These are phyloP conservation scores for Camellia sinensis DNA, from an alignment of 148 eudicot genomes.

Conservation along the genomic window DNA sequence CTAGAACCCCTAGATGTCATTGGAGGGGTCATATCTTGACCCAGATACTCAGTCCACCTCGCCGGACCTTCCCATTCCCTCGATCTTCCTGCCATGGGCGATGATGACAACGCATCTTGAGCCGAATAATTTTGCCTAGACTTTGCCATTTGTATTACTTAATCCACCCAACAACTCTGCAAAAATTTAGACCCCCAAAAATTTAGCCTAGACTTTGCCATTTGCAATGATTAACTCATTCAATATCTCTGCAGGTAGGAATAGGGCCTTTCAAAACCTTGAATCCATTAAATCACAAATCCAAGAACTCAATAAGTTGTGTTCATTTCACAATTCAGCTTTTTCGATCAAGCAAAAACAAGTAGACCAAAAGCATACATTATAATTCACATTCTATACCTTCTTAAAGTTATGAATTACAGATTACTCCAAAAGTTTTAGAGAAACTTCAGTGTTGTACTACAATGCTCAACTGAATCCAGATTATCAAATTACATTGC, in stretches of 20 bases:
- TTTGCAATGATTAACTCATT: background rate
- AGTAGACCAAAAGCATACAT: background rate
- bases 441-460: background rate
- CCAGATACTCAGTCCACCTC: conserved; percentile 55
- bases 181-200: background rate
- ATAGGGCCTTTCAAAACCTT: background rate
- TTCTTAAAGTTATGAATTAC: background rate
- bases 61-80: conserved; percentile 54
- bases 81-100: conserved; percentile 39
- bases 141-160: conserved; percentile 31
- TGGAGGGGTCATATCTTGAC: conserved; percentile 45
- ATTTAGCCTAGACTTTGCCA: background rate
- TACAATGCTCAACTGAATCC: background rate
- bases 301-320: background rate
- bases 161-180: conserved; percentile 18
- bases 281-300: background rate
- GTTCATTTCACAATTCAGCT: background rate
- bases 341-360: conserved; percentile 5
- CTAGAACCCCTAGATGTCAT: conserved; percentile 39
- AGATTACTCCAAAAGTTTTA: background rate
- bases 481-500: background rate
- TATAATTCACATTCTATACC: background rate
- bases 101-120: conserved; percentile 37
- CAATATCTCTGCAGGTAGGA: background rate
- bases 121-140: conserved; percentile 34